A percentile compares a stretch with the other conserved stretches of the same genome.
Evolutionary conservation across 2,329 filamentous ascomycete genomes (phyloP).

Genomic region (Microdochium trichocladiopsis): DNA sequence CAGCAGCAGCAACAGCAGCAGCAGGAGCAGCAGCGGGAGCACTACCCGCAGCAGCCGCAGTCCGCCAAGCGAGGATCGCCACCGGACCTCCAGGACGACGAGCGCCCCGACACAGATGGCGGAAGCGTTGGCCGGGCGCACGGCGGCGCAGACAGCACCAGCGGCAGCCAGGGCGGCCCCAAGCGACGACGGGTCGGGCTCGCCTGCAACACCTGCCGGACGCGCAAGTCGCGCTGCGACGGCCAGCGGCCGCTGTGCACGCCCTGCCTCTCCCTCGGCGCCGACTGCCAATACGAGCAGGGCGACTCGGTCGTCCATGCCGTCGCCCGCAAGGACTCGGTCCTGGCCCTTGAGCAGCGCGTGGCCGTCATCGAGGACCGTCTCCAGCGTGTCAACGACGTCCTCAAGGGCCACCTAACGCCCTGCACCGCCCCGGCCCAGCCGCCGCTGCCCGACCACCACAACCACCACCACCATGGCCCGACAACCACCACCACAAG

Average conservation of each 20-base stretch:
- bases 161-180: no score
- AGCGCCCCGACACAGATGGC: no score
- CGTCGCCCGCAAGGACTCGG: slow-evolving; percentile 1
- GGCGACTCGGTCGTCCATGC: neutral
- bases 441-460: neutral
- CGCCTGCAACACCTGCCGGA: neutral
- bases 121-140: no score
- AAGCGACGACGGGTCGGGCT: no score
- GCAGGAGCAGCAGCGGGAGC: no score
- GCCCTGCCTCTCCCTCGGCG: slow-evolving; percentile 1
- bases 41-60: no score
- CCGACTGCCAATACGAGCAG: slow-evolving; percentile 1
- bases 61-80: no score
- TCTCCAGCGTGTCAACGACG: slow-evolving; percentile 1
- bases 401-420: slow-evolving; percentile 1
- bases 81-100: no score
- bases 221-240: slow-evolving; percentile 2
- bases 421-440: neutral
- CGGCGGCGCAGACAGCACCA: no score
- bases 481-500: neutral
- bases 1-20: no score
- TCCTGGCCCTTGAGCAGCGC: slow-evolving; percentile 1
- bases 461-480: neutral
- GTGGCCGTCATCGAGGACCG: neutral
- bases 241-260: neutral